phyloP scores from a whole-genome alignment of 352 stramenopile species.

The Pythium pectinolyticum region DNA sequence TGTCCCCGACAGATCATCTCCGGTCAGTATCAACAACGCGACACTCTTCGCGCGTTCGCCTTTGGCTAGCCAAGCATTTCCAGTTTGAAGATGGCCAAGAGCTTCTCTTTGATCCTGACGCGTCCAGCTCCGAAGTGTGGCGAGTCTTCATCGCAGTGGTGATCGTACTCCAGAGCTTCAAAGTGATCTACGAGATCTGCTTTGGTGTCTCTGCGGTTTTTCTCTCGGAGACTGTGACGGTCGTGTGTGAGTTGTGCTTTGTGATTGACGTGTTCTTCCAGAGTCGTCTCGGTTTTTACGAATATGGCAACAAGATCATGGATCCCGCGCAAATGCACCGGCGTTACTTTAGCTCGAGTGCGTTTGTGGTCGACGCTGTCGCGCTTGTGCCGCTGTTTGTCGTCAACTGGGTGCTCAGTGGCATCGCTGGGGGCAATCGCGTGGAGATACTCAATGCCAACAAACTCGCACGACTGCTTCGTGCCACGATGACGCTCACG shows the following conservation, averaged over 20 bases:
- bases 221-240: constrained; percentile 27
- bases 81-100: constrained; percentile 32
- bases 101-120: constrained; percentile 46
- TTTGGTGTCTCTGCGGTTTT: constrained; percentile 26
- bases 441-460: constrained; percentile 49
- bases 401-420: constrained; percentile 43
- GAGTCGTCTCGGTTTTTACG: constrained; percentile 52
- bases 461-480: constrained; percentile 50
- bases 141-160: constrained; percentile 33
- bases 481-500: constrained; percentile 17
- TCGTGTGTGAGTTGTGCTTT: constrained; percentile 49
- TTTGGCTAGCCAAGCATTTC: constrained; percentile 12
- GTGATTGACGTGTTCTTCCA: constrained; percentile 47
- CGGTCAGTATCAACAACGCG: neutral
- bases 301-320: constrained; percentile 75
- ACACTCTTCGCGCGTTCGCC: neutral
- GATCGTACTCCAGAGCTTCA: constrained; percentile 35
- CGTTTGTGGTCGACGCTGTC: constrained; percentile 35
- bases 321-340: constrained; percentile 39
- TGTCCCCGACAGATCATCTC: neutral
- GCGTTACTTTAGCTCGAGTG: constrained; percentile 38
- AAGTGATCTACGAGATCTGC: constrained; percentile 39
- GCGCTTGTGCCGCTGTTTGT: constrained; percentile 47
- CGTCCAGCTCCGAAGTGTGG: constrained; percentile 29
- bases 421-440: neutral